Evolutionary conservation across 2,329 filamentous ascomycete genomes (phyloP).

Genomic region (Chrysoporthe puriensis): DNA sequence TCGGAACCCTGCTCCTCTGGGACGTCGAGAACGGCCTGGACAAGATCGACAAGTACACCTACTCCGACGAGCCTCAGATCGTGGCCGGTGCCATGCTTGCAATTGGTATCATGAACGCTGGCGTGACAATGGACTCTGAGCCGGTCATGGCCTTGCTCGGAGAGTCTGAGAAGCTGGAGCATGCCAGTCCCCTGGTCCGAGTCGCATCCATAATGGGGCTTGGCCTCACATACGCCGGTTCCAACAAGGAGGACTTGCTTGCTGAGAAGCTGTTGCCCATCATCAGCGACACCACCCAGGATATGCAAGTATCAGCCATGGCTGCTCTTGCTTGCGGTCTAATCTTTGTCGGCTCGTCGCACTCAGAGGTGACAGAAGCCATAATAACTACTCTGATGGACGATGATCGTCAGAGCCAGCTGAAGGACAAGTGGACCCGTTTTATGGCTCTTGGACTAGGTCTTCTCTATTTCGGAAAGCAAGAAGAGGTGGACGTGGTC

Average conservation of each 20-base stretch:
- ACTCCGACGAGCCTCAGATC: slow-evolving; percentile 78
- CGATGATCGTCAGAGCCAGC: slow-evolving; percentile 84
- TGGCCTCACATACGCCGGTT: slow-evolving; percentile 91
- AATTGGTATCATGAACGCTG: slow-evolving; percentile 94
- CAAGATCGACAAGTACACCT: slow-evolving; percentile 93
- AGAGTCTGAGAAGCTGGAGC: slow-evolving; percentile 77
- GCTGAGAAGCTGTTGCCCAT: slow-evolving; percentile 79
- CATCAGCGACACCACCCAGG: slow-evolving; percentile 78
- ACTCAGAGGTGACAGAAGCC: slow-evolving; percentile 87
- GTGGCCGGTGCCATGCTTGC: slow-evolving; percentile 90
- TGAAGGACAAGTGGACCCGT: slow-evolving; percentile 97
- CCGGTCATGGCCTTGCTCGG: slow-evolving; percentile 85
- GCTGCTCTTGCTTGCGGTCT: slow-evolving; percentile 88
- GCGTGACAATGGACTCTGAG: slow-evolving; percentile 86
- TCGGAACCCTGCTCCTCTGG: slow-evolving; percentile 91
- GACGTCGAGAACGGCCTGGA: slow-evolving; percentile 91
- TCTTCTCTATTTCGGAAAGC: slow-evolving; percentile 91
- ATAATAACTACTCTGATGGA: slow-evolving; percentile 93
- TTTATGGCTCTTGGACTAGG: slow-evolving; percentile 95
- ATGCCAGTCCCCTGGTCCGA: slow-evolving; percentile 76
- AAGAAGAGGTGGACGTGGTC: slow-evolving; percentile 98
- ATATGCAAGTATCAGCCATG: slow-evolving; percentile 97
- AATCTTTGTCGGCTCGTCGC: slow-evolving; percentile 89
- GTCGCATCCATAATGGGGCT: slow-evolving; percentile 94
- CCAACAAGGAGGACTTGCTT: slow-evolving; percentile 86